Evolutionary conservation across 441 rosid genomes (phyloP).

Genomic region (Jatropha multifida): DNA sequence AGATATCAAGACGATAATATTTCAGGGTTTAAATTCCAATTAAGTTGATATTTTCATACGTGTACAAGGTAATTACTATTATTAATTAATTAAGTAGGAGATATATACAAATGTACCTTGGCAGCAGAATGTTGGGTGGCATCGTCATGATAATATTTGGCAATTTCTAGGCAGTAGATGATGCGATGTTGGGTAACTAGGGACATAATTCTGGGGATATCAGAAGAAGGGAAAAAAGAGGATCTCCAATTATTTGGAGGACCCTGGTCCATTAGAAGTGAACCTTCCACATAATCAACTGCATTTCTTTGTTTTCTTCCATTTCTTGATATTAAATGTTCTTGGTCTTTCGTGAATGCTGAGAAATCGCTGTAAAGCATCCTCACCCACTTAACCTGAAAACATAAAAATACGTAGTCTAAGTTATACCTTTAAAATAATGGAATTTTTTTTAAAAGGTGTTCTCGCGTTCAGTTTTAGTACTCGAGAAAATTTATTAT

Average conservation of each 20-base stretch:
- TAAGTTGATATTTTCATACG: too few relatives aligned
- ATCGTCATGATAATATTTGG: conserved; percentile 70
- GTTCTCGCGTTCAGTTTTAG: too few relatives aligned
- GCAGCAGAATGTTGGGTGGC: conserved; percentile 40
- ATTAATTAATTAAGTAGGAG: not conserved
- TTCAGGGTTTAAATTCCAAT: too few relatives aligned
- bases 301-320: conserved; percentile 45
- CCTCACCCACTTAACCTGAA: conserved; percentile 79
- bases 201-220: conserved; percentile 54
- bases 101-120: conserved; percentile 22
- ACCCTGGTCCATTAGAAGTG: conserved; percentile 59
- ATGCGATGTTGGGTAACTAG: conserved; percentile 51
- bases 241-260: conserved; percentile 69
- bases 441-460: too few relatives aligned
- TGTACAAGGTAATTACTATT: not conserved
- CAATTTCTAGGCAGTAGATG: conserved; percentile 82
- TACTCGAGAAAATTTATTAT: too few relatives aligned
- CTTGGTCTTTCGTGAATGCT: conserved; percentile 73
- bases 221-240: conserved; percentile 67
- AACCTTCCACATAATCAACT: conserved; percentile 81
- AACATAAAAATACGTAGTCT: not conserved
- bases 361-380: conserved; percentile 80
- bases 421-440: too few relatives aligned
- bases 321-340: conserved; percentile 60
- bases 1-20: not conserved